These are phyloP conservation scores for Mycena citricolor DNA, from an alignment of 1,284 basidiomycete genomes.

Conservation along the genomic window DNA sequence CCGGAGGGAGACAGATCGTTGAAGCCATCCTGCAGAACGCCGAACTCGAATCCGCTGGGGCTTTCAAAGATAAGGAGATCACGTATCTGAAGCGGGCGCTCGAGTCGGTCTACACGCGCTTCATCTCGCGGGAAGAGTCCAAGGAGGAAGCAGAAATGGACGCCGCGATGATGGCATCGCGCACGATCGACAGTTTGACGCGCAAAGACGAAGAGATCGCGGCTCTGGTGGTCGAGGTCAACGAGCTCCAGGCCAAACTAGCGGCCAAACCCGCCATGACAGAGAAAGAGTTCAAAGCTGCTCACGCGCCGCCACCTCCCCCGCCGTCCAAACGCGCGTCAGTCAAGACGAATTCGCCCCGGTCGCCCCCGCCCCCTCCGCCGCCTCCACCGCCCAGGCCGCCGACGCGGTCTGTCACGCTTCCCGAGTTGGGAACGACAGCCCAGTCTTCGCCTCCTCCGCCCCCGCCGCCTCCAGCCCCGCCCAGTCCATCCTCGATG, in stretches of 20 bases:
- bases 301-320: constrained; percentile 65
- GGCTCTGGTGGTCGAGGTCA: constrained; percentile 51
- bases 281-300: constrained; percentile 71
- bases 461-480: constrained; percentile 24
- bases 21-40: too few species aligned
- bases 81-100: constrained; percentile 79
- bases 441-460: too few species aligned
- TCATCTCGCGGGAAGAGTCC: constrained; percentile 52
- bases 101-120: constrained; percentile 81
- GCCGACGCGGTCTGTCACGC: too few species aligned
- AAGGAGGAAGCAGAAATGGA: constrained; percentile 59
- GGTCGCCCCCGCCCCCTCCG: constrained; percentile 21
- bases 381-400: constrained; percentile 28
- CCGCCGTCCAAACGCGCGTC: constrained; percentile 47
- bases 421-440: too few species aligned
- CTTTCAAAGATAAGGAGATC: constrained; percentile 71
- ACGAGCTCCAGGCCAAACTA: constrained; percentile 51
- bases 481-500: too few species aligned
- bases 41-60: constrained; percentile 51
- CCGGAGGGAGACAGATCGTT: too few species aligned
- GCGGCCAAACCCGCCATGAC: constrained; percentile 55
- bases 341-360: too few species aligned
- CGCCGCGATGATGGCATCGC: constrained; percentile 67
- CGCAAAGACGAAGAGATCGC: constrained; percentile 72
- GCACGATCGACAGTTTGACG: constrained; percentile 68